Evolutionary conservation across 768 basidiomycete species (phyloP), one percentile per base, ranked within the genome.

Genomic region (Myochromella boudieri): DNA sequence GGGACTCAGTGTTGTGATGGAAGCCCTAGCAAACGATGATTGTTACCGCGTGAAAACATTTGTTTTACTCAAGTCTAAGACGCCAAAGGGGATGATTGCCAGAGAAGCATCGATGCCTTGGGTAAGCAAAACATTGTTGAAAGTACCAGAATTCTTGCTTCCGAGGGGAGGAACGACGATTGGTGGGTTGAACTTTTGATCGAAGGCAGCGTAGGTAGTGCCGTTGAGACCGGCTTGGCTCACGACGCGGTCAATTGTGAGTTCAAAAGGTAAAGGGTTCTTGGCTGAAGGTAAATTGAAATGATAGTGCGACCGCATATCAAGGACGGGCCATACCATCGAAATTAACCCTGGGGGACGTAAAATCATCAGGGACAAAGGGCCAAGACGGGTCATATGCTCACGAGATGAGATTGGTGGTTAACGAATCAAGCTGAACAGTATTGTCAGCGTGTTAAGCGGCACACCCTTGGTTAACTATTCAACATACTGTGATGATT

Each of bases 81-180:
- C 65, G 5, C 74, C 77, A 37, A 75, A 58, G 0, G 81, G 76
- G 39, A 84, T 76, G 37, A 85, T 83, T 5, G 45, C 67, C 7
- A 86, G 68, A 1, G 82, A 76, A 4, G 59, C 69, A 1, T 61
- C 15, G 1, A 70, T 74, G 22, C 84, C 84, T 53, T 80, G 63
- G 0, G 75, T 69, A n/a, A 86, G 70, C 21, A 74, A 41, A 10
- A 86, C 84, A 42, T 84, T 72, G 11, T 66, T 58, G 49, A 86
- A 76, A 12, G 57, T 67, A 2, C 84, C 84, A 20, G 80, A 81
- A 60, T 84, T 84, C 39, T 75, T 76, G 1, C 73, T 75, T 34
- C 74, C 67, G 24, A 71, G 60, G 36, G 74, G 68, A 6, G 76
- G 70, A 2, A 83, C 75, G 17, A 81, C 65, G 33, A 81, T 67